Base-by-base conservation (phyloP, 257 asterid genomes). In the Cinchona pubescens region DNA sequence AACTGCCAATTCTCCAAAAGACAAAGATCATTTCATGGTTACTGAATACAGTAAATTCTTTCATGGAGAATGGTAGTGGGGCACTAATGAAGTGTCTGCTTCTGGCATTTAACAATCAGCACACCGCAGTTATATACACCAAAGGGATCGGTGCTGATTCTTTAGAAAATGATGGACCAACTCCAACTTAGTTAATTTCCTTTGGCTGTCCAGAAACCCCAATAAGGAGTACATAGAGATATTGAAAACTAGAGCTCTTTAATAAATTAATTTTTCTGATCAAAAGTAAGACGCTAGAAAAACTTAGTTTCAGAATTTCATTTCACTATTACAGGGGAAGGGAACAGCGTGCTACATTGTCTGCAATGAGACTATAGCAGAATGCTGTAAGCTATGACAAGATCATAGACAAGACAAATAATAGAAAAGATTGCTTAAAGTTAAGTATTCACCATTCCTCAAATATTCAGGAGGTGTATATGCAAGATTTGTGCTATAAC, bases 401-500 rank as follows among this genome's bases (percentile, higher is more conserved):
- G 23, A 67, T 32, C 30, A 45, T 4, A 23, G 15, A 71, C 7
- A 77, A 61, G 53, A 34, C 32, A 63, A 51, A 35, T 61, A 59
- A 65, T 23, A 72, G 18, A 46, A 55, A 56, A 43, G 23, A 72
- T 21, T 29, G 56, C n/a, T n/a, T n/a, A n/a, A n/a, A n/a, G n/a
- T n/a, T n/a, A 79, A 69, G 45, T 48, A 46, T 18, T 83, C 81
- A 92, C 99, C 99, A 85, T 90, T 92, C 88, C 91, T 89, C 40
- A 94, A 87, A 85, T 94, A 94, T 85, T 94, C 97, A 0, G 98
- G 99, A 81, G 97, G 99, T 27, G 97, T 94, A 77, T 94, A 94
- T 37, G 99, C 99, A 78, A 94, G 99, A 86, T 94, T 94, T 23
- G 99, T 94, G 86, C 99, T 94, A 79, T 94, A 92, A 82, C 99